Evolutionary conservation across 2,329 filamentous ascomycete species (phyloP), one percentile per base, ranked within the genome.

Genomic region (Knufia petricola): DNA sequence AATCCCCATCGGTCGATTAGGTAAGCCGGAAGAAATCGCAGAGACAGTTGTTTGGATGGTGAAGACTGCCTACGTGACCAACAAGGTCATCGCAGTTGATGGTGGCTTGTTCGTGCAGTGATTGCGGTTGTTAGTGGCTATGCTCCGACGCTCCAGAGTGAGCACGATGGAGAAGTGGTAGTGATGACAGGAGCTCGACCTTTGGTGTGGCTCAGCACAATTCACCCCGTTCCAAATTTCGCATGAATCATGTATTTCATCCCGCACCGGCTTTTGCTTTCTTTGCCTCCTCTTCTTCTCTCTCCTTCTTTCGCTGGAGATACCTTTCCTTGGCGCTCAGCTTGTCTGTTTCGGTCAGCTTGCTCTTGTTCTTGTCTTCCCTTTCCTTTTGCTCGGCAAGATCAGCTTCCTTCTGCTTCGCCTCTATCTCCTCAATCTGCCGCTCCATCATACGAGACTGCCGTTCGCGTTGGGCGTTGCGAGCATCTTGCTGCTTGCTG

Each of bases 301-400:
- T 61, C 52, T 80, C 77, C 52, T 65, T 71, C 66, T 81, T 81
- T 54, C 78, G 66, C 46, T 77, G 75, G 57, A 82, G 60, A 59
- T 79, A 82, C 38, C 79, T 67, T 60, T 81, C 79, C 56, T 73
- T 76, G 2, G 79, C 79, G 59, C 77, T 77, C 51, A 69, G 72
- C 32, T 82, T 76, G 50, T 81, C 78, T 10, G 59, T 63, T 24
- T 71, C 69, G 1, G 76, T 78, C 66, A 81, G 80, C 53, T 69
- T 71, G 49, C 73, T 79, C 66, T 79, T 79, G 28, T 64, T 73
- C 40, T 73, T 72, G 54, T 76, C 75, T 43, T 75, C 75, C 45
- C 78, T 54, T 53, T 73, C 72, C 50, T 66, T 69, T 52, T 70
- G 66, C 54, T 74, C 70, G 46, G 75, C 75, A 3, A 71, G 72